Percentiles rank a stretch among this genome's conserved stretches.
These are phyloP conservation scores for Cadophora sp. DNA, from an alignment of 2,329 filamentous ascomycete species.

Conservation along the genomic window DNA sequence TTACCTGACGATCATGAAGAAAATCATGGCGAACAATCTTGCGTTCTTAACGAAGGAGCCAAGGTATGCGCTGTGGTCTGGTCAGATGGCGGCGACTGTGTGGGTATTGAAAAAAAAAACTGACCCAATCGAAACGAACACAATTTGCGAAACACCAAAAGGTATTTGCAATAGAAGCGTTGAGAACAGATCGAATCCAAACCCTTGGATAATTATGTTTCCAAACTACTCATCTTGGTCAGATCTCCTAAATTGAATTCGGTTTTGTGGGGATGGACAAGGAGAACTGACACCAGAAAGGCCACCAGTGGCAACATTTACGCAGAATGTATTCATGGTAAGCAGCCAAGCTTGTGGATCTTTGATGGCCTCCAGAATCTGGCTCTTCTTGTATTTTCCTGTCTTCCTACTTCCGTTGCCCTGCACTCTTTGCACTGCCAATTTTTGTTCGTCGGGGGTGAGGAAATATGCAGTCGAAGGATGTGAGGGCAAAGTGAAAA, in stretches of 20 bases:
- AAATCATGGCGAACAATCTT: background rate
- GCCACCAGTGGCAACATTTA: conserved; percentile 10
- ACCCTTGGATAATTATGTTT: conserved; percentile 14
- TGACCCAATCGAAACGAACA: conserved; percentile 15
- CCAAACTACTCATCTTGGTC: background rate
- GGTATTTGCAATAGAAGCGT: conserved; percentile 12
- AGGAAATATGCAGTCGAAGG: conserved; percentile 54
- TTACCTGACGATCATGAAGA: conserved; percentile 12
- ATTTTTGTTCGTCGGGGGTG: conserved; percentile 48
- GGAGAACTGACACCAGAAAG: conserved; percentile 9
- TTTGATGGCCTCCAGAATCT: conserved; percentile 56
- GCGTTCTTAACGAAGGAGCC: conserved; percentile 9
- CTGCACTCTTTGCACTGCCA: conserved; percentile 60
- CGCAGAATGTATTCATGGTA: background rate
- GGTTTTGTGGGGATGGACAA: background rate
- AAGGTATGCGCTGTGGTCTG: background rate
- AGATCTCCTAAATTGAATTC: background rate
- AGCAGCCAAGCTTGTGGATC: conserved; percentile 62
- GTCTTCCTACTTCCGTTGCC: conserved; percentile 41
- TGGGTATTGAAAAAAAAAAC: background rate
- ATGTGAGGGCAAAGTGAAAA: conserved; percentile 54
- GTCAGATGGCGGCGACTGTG: background rate
- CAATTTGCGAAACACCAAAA: background rate
- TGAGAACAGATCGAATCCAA: conserved; percentile 6
- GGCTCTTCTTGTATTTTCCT: conserved; percentile 52